Evolutionary conservation across 108 stramenopile species (phyloP).

Genomic region (Pseudonitzschia multiseries): DNA sequence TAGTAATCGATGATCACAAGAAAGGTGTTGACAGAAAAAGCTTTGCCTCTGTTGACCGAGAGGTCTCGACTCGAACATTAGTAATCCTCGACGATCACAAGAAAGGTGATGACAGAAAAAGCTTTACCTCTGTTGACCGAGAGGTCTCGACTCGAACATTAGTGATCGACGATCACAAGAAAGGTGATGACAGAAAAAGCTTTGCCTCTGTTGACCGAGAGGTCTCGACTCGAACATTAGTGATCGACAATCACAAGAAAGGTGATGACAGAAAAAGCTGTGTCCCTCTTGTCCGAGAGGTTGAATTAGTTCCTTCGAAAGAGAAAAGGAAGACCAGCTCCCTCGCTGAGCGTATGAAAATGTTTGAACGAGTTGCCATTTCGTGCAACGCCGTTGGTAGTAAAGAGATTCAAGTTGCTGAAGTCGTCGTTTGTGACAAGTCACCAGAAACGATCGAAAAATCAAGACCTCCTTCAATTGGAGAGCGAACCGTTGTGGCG

Average conservation of each 20-base stretch:
- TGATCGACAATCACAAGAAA: not conserved
- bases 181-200: too few species aligned
- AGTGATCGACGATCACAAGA: too few species aligned
- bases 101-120: too few species aligned
- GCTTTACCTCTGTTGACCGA: too few species aligned
- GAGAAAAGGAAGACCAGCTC: not conserved
- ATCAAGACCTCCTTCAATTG: not conserved
- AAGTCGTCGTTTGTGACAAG: not conserved
- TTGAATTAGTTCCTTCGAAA: not conserved
- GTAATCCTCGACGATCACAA: too few species aligned
- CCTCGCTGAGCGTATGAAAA: constrained; percentile 2
- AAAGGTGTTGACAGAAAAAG: too few species aligned
- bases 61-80: too few species aligned
- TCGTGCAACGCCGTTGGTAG: not conserved
- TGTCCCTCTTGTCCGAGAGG: not conserved
- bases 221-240: too few species aligned
- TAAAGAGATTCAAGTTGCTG: not conserved
- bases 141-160: too few species aligned
- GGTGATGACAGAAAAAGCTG: not conserved
- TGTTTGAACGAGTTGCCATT: not conserved
- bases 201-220: too few species aligned
- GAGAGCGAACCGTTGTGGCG: not conserved
- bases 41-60: too few species aligned
- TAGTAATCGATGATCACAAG: too few species aligned
- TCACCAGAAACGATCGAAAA: not conserved